These are phyloP conservation scores for Musa balbisiana DNA, from an alignment of 202 grass and related monocot genomes.

Conservation along the genomic window DNA sequence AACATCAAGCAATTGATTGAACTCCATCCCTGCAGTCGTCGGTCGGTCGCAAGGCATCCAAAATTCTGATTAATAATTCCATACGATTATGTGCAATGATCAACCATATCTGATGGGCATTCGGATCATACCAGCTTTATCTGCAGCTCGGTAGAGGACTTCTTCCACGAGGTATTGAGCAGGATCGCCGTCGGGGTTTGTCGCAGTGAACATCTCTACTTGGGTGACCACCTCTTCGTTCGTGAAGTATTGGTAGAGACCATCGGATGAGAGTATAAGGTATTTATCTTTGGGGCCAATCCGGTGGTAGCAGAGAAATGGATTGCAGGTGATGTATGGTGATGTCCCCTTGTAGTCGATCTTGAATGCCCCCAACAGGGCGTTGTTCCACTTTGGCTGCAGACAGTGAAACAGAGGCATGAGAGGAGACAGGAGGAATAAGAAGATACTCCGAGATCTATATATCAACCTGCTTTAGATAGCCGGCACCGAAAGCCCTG, in stretches of 20 bases:
- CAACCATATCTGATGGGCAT: too few species aligned
- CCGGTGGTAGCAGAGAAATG: constrained; percentile 3
- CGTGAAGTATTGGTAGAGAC: constrained; percentile 17
- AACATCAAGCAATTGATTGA: constrained; percentile 49
- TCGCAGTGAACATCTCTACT: constrained; percentile 13
- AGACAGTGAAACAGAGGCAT: neutral
- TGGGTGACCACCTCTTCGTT: constrained; percentile 18
- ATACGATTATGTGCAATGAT: too few species aligned
- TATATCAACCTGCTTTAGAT: constrained; percentile 18
- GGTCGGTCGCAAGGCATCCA: too few species aligned
- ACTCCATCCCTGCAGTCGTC: constrained; percentile 47
- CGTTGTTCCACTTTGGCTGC: constrained; percentile 18
- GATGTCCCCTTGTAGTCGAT: constrained; percentile 8
- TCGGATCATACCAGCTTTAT: constrained; percentile 11
- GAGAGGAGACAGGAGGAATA: neutral
- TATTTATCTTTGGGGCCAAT: constrained; percentile 8
- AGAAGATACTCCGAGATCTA: neutral
- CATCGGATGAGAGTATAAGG: constrained; percentile 18
- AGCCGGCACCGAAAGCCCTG: constrained; percentile 19
- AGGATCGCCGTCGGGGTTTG: constrained; percentile 14
- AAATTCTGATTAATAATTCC: too few species aligned
- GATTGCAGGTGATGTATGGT: constrained; percentile 16
- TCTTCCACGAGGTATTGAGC: constrained; percentile 11
- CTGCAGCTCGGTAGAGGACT: constrained; percentile 15
- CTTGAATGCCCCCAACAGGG: constrained; percentile 7